Evolutionary conservation across 2,329 filamentous ascomycete species (phyloP), one percentile per base, ranked within the genome.

Genomic region (Cadophora gregata): DNA sequence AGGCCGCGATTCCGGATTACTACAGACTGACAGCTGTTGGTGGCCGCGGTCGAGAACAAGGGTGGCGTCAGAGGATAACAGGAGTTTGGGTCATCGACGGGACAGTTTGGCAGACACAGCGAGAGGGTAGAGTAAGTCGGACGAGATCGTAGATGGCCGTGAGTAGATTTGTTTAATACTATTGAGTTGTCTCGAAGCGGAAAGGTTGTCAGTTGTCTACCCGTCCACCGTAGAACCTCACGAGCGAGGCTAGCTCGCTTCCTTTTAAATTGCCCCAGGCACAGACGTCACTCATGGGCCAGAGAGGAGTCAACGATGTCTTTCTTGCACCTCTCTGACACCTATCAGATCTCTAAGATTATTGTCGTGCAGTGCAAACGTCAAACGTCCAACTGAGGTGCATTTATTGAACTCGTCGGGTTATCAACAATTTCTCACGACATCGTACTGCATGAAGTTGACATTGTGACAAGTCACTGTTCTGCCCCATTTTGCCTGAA

Each of bases 1-100:
- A 70, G 69, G 67, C 68, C 69, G 70, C 65, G 69, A 68, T 69
- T 62, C 63, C 55, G 59, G 59, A 29, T 45, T n/a, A 36, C 47
- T 25, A 29, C 47, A 58, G 47, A 56, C 48, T 27, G 48, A 45
- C 51, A 45, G 48, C 48, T 38, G 36, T 42, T 56, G 48, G 24
- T 16, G 47, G 45, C 63, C 62, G 29, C 31, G 29, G 21, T 47
- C 56, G 47, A 45, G 55, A 31, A 59, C 47, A 16, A 33, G n/a
- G 24, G 31, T 50, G 48, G 48, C 10, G 48, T 63, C 36, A 24
- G 25, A 36, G 31, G 29, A 16, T n/a, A 12, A 10, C 53, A 29
- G 59, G 47, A 62, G 19, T 33, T 38, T 5, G 36, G 10, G 5
- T 27, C 19, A 56, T 24, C 8, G 36, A 51, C 12, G 6, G 36